Percentiles rank a stretch among this genome's conserved stretches.
phyloP scores from a whole-genome alignment of 257 asterid genomes.

The Solanum sejunctum region DNA sequence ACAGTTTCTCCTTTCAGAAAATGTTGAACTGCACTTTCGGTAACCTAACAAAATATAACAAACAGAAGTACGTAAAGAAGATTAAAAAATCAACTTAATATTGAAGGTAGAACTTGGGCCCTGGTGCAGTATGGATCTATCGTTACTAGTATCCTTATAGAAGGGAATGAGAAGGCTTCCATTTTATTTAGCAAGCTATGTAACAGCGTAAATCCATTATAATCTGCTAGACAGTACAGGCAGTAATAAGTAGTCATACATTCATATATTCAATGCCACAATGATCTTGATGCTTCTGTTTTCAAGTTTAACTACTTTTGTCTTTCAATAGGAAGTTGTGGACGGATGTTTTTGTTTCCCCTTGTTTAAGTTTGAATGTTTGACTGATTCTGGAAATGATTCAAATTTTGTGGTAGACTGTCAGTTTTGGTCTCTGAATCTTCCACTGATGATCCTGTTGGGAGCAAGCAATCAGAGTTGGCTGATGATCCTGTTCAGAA shows the following conservation, averaged over 20 bases:
- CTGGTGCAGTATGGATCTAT: not conserved
- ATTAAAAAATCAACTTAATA: not conserved
- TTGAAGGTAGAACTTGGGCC: not conserved
- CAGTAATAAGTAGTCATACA: not conserved
- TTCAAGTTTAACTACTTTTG: not conserved
- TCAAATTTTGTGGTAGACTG: constrained; percentile 31
- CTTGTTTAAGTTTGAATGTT: not conserved
- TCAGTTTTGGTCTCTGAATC: constrained; percentile 41
- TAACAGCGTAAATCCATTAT: not conserved
- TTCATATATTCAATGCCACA: not conserved
- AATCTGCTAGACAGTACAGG: not conserved
- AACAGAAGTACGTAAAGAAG: not conserved
- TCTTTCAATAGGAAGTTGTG: not conserved
- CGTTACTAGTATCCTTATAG: not conserved
- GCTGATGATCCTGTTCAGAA: constrained; percentile 34
- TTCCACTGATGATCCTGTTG: constrained; percentile 39
- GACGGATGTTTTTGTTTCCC: not conserved
- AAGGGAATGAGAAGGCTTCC: not conserved
- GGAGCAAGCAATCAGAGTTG: constrained; percentile 36
- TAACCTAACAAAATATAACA: not conserved
- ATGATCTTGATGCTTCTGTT: not conserved
- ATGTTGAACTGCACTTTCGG: not conserved
- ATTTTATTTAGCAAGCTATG: not conserved
- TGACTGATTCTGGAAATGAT: constrained; percentile 6
- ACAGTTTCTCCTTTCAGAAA: not conserved